Conservation (phyloP, 1,284 basidiomycete genomes). For the Puccinia novopanici region DNA sequence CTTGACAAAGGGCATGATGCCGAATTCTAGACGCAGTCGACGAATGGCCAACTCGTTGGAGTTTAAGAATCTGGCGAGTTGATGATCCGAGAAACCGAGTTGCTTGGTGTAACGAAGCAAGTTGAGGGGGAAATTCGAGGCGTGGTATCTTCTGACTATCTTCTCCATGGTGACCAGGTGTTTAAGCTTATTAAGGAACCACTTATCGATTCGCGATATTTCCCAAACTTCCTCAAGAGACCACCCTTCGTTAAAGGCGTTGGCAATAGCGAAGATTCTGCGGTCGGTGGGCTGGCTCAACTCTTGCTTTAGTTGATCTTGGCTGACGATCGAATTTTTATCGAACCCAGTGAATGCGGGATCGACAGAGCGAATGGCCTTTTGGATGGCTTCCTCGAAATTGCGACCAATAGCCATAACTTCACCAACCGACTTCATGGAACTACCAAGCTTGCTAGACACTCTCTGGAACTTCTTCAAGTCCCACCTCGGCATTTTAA, state of each 20-base stretch:
- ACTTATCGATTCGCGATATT: slow-evolving; percentile 95
- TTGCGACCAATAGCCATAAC: slow-evolving; percentile 98
- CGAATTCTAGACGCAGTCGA: slow-evolving; percentile 77
- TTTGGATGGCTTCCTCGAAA: slow-evolving; percentile 97
- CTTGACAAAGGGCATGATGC: slow-evolving; percentile 89
- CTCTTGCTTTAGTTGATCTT: slow-evolving; percentile 78
- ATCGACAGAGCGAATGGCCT: slow-evolving; percentile 94
- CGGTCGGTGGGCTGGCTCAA: slow-evolving; percentile 85
- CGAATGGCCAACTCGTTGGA: slow-evolving; percentile 88
- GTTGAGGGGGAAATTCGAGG: slow-evolving; percentile 69
- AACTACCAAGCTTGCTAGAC: slow-evolving; percentile 79
- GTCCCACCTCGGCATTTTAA: slow-evolving; percentile 99
- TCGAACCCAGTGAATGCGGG: slow-evolving; percentile 91
- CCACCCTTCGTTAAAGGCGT: slow-evolving; percentile 84
- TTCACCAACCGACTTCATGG: slow-evolving; percentile 99
- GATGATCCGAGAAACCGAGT: slow-evolving; percentile 91
- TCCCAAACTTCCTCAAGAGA: slow-evolving; percentile 93
- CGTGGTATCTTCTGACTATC: slow-evolving; percentile 66
- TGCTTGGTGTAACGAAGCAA: slow-evolving; percentile 85
- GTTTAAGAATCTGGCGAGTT: slow-evolving; percentile 76
- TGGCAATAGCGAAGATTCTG: slow-evolving; percentile 85
- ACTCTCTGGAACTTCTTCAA: slow-evolving; percentile 95
- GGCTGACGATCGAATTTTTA: slow-evolving; percentile 65
- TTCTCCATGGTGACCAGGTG: slow-evolving; percentile 78
- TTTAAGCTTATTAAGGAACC: slow-evolving; percentile 90